Evolutionary conservation across 176 grass and related monocot genomes (phyloP).

Genomic region (Eleusine coracana): DNA sequence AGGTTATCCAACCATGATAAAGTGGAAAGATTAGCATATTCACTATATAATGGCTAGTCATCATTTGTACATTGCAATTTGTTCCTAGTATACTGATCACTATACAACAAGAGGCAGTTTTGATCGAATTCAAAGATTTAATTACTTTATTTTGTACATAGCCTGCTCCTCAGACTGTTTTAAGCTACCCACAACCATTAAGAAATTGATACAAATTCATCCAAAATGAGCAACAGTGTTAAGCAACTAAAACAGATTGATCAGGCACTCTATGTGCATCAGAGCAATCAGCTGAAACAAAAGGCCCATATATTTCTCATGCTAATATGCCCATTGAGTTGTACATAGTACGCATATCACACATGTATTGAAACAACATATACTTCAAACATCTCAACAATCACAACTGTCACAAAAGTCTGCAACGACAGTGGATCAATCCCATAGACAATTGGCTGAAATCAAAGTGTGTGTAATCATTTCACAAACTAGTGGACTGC

Average conservation of each 20-base stretch:
- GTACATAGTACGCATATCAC: background rate
- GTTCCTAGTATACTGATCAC: background rate
- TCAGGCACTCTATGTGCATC: background rate
- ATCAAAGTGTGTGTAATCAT: background rate
- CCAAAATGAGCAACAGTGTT: background rate
- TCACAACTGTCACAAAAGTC: background rate
- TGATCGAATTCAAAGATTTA: too few relatives aligned
- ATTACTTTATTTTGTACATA: background rate
- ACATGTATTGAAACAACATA: background rate
- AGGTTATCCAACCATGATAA: background rate
- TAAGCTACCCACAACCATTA: background rate
- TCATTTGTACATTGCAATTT: conserved; percentile 12
- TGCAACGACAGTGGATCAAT: background rate
- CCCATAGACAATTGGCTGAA: background rate
- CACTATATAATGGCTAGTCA: background rate
- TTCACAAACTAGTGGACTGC: background rate
- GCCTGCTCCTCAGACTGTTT: background rate
- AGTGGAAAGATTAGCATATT: background rate
- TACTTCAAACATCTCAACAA: background rate
- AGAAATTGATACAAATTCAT: background rate
- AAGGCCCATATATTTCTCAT: background rate
- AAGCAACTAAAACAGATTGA: background rate
- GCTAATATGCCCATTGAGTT: background rate
- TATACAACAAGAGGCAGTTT: too few relatives aligned
- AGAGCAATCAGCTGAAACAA: background rate